phyloP scores from a whole-genome alignment of 805 yeast species.

The Suhomyces sp. region DNA sequence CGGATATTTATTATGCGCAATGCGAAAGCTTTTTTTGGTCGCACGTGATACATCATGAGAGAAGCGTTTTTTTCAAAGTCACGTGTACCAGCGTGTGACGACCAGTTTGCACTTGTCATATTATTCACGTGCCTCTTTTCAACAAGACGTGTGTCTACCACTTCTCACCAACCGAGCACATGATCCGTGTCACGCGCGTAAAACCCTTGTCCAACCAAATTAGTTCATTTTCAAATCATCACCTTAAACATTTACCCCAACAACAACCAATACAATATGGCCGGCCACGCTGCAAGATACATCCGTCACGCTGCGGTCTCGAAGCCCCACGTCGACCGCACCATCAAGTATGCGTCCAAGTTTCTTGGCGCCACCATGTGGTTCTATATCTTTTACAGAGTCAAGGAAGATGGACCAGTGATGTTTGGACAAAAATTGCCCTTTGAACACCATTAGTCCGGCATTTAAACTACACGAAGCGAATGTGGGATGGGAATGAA shows the following conservation, averaged over 20 bases:
- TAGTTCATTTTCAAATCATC: conserved; percentile 4
- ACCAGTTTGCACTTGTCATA: too few species aligned
- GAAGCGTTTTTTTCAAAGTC: too few species aligned
- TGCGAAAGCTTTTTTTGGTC: too few species aligned
- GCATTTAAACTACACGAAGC: too few species aligned
- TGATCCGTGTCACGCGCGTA: background rate
- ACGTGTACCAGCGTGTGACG: too few species aligned
- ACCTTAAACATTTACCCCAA: conserved; percentile 1
- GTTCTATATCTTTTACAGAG: conserved; percentile 83
- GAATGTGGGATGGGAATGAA: too few species aligned
- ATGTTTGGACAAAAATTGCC: conserved; percentile 50
- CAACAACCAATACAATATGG: conserved; percentile 27
- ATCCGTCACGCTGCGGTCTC: conserved; percentile 61
- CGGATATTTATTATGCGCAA: too few species aligned
- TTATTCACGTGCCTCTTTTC: too few species aligned
- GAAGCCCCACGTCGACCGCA: conserved; percentile 61
- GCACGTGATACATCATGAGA: too few species aligned
- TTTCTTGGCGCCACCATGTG: conserved; percentile 82
- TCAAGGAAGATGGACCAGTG: conserved; percentile 68
- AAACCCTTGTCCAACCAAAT: conserved; percentile 9
- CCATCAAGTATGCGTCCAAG: conserved; percentile 60
- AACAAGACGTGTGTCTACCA: too few species aligned
- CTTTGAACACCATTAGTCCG: conserved; percentile 34
- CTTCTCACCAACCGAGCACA: too few species aligned
- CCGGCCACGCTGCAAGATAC: conserved; percentile 43